These are phyloP conservation scores for Myxozyma mucilagina DNA, from an alignment of 805 yeast species.

Conservation along the genomic window DNA sequence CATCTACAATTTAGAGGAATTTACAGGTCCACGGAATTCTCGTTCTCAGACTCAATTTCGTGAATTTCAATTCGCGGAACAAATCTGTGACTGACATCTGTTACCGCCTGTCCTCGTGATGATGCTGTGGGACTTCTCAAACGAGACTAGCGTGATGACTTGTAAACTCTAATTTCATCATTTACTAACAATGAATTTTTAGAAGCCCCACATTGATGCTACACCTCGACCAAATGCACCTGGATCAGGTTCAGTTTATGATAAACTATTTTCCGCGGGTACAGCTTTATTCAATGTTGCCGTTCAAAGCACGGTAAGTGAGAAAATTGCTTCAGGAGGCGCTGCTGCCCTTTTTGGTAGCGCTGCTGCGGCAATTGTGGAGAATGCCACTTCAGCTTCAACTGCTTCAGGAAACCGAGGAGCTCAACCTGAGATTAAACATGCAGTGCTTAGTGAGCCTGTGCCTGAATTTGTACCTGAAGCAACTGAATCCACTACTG, in stretches of 20 bases:
- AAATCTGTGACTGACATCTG: background rate
- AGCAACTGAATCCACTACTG: background rate
- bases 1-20: no score
- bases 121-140: background rate
- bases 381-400: constrained; percentile 3
- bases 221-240: background rate
- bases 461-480: background rate
- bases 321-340: background rate
- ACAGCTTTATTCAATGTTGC: constrained; percentile 1
- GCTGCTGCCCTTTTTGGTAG: constrained; percentile 5
- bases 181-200: background rate
- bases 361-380: constrained; percentile 8
- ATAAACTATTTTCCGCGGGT: constrained; percentile 1
- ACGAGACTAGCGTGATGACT: constrained; percentile 5
- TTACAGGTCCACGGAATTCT: background rate
- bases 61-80: background rate
- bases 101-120: background rate
- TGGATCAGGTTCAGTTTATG: background rate
- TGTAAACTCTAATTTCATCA: background rate
- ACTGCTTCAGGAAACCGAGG: background rate
- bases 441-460: background rate
- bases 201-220: background rate
- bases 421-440: background rate
- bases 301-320: background rate
- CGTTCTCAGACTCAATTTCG: background rate